phyloP scores from a whole-genome alignment of 2,329 filamentous ascomycete genomes.

The Neonectria magnoliae region DNA sequence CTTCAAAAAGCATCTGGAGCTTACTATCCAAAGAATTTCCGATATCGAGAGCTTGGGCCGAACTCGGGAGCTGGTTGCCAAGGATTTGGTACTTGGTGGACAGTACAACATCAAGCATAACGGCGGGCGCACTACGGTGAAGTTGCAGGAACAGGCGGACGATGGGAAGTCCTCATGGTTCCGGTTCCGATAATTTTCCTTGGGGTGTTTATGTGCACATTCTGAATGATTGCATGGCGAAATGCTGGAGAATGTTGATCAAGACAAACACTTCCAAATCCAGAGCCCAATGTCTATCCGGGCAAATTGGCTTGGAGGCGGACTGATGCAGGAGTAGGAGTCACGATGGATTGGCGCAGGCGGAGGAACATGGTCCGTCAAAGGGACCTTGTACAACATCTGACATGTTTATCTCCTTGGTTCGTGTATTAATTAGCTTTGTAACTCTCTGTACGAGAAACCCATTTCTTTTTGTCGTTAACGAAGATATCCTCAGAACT shows the following conservation, averaged over 20 bases:
- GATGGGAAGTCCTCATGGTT: slow-evolving; percentile 34
- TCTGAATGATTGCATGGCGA: slow-evolving; percentile 1
- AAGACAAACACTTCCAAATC: not conserved
- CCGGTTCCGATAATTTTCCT: not conserved
- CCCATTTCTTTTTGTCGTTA: not conserved
- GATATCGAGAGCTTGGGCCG: slow-evolving; percentile 93
- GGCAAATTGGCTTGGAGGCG: slow-evolving; percentile 10
- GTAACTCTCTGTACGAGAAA: not conserved
- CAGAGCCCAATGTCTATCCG: not conserved
- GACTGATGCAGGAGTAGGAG: slow-evolving; percentile 18
- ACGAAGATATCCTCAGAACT: not conserved
- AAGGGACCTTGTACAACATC: slow-evolving; percentile 37
- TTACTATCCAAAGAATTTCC: slow-evolving; percentile 84
- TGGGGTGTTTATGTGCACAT: not conserved
- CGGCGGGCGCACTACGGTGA: slow-evolving; percentile 53
- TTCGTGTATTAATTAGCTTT: slow-evolving; percentile 24
- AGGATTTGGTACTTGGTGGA: slow-evolving; percentile 88
- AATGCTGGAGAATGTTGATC: not conserved
- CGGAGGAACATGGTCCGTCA: slow-evolving; percentile 18
- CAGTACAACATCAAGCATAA: slow-evolving; percentile 73
- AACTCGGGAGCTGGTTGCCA: slow-evolving; percentile 94
- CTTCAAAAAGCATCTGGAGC: slow-evolving; percentile 85
- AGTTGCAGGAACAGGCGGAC: slow-evolving; percentile 55
- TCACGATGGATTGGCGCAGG: slow-evolving; percentile 4
- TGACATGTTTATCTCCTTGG: slow-evolving; percentile 37